Evolutionary conservation across 1,139 yeast genomes (phyloP).

Genomic region (Zygosaccharomyces sapae): DNA sequence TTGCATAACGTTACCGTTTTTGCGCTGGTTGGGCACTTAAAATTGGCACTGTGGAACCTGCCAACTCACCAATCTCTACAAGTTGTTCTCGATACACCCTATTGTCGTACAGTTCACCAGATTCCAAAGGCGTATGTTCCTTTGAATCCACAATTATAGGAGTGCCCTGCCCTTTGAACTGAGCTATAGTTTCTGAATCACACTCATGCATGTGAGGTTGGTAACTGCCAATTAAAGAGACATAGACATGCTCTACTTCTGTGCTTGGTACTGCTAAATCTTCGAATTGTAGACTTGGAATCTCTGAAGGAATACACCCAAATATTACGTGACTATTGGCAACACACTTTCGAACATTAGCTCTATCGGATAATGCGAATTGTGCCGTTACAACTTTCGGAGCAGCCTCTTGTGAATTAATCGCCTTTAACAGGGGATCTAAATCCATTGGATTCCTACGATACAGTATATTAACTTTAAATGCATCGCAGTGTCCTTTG

Average conservation of each 20-base stretch:
- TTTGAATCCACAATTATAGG: constrained; percentile 57
- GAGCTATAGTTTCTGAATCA: constrained; percentile 43
- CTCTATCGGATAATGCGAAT: constrained; percentile 14
- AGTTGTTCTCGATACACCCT: constrained; percentile 39
- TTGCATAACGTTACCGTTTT: constrained; percentile 44
- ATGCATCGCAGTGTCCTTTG: constrained; percentile 23
- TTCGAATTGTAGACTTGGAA: constrained; percentile 42
- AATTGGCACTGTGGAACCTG: constrained; percentile 7
- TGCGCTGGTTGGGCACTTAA: constrained; percentile 9
- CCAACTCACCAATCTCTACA: constrained; percentile 45
- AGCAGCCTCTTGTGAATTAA: constrained; percentile 4
- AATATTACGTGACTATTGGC: constrained; percentile 43
- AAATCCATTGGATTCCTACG: constrained; percentile 45
- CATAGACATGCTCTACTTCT: constrained; percentile 40
- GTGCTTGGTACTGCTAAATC: constrained; percentile 38
- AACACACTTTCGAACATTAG: constrained; percentile 22
- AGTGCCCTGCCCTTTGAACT: constrained; percentile 20
- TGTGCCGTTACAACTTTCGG: constrained; percentile 12
- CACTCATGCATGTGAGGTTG: constrained; percentile 67
- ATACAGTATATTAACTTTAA: constrained; percentile 44
- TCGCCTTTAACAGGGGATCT: constrained; percentile 27
- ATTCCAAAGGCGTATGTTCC: constrained; percentile 54
- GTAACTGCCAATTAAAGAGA: constrained; percentile 65
- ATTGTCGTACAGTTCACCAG: constrained; percentile 59
- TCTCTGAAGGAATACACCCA: constrained; percentile 57